A percentile compares a stretch with the other conserved stretches of the same genome.
These are phyloP conservation scores for Debaryomyces sp. DNA, from an alignment of 1,139 yeast species.

Conservation along the genomic window DNA sequence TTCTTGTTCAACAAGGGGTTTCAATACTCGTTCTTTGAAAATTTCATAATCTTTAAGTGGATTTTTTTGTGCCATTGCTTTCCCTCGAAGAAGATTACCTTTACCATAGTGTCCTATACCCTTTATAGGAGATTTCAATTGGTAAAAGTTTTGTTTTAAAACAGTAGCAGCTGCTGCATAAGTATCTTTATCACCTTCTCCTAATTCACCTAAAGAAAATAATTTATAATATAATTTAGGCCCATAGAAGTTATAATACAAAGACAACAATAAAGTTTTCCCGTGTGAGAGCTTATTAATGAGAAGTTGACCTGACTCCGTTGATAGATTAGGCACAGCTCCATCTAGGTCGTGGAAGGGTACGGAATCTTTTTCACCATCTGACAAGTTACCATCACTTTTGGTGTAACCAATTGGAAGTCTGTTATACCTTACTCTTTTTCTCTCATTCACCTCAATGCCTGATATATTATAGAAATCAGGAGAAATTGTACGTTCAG, in stretches of 20 bases:
- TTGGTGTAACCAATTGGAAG: conserved; percentile 18
- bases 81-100: conserved; percentile 32
- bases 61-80: conserved; percentile 45
- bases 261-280: conserved; percentile 50
- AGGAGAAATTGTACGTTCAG: conserved; percentile 76
- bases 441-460: conserved; percentile 28
- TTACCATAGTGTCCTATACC: conserved; percentile 18
- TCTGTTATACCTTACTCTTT: conserved; percentile 26
- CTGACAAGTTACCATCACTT: conserved; percentile 9
- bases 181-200: conserved; percentile 73
- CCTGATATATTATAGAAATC: conserved; percentile 66
- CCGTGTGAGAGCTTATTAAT: conserved; percentile 57
- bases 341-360: conserved; percentile 46
- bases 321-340: neutral
- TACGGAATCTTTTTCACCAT: conserved; percentile 16
- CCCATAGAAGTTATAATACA: conserved; percentile 62
- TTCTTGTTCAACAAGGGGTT: neutral
- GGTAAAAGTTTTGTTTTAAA: conserved; percentile 47
- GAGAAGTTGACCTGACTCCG: conserved; percentile 16
- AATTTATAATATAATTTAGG: conserved; percentile 58
- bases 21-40: conserved; percentile 17
- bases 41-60: conserved; percentile 32
- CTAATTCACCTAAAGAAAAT: conserved; percentile 60
- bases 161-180: conserved; percentile 51
- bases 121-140: conserved; percentile 42